Evolutionary conservation across 2,329 filamentous ascomycete genomes (phyloP).

Genomic region (Metarhizium humberi): DNA sequence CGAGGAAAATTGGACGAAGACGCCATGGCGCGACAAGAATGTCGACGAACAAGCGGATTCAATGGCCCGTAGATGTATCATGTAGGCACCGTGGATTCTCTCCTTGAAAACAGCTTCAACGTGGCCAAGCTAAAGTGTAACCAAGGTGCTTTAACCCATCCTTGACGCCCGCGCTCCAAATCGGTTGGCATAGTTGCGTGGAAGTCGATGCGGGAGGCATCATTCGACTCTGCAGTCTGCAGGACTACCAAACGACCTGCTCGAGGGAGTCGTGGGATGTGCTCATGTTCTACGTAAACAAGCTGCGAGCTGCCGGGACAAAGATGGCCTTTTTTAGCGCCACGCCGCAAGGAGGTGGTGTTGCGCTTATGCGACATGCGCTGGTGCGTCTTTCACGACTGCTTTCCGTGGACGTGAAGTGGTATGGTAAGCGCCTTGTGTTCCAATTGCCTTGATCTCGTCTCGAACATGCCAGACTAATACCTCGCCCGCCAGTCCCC

Average conservation of each 20-base stretch:
- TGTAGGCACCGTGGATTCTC: conserved; percentile 30
- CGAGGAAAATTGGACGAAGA: conserved; percentile 29
- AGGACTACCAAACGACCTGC: conserved; percentile 54
- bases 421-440: conserved; percentile 44
- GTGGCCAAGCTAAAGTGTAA: conserved; percentile 17
- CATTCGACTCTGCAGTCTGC: conserved; percentile 46
- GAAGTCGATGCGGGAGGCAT: conserved; percentile 60
- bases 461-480: no score
- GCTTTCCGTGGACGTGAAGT: conserved; percentile 59
- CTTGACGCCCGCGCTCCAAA: conserved; percentile 56
- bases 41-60: conserved; percentile 76
- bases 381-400: conserved; percentile 61
- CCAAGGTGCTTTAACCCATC: conserved; percentile 59
- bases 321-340: conserved; percentile 73
- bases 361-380: conserved; percentile 74
- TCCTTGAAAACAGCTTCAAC: no score
- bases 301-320: conserved; percentile 53
- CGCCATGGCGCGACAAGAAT: conserved; percentile 44
- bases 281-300: conserved; percentile 51
- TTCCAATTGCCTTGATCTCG: no score
- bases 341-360: conserved; percentile 74
- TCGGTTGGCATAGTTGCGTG: conserved; percentile 59
- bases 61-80: conserved; percentile 69
- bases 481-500: no score
- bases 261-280: conserved; percentile 54